Evolutionary conservation across 768 basidiomycete species (phyloP).

Genomic region (Ramaria sp.): DNA sequence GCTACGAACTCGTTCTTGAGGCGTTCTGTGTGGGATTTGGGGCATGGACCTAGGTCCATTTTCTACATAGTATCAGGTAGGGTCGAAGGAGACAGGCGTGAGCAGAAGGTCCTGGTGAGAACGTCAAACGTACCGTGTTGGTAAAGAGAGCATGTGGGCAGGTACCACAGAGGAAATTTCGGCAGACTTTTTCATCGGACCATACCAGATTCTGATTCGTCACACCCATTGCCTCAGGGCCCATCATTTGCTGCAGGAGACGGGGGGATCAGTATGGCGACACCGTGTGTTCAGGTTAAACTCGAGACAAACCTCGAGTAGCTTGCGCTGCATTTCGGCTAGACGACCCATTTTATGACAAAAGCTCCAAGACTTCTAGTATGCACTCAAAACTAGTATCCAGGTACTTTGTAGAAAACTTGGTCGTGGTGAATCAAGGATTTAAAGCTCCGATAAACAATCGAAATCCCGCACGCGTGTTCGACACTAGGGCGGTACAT

Average conservation of each 20-base stretch:
- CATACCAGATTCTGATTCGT: conserved; percentile 86
- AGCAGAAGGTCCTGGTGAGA: background rate
- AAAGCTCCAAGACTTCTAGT: background rate
- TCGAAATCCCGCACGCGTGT: no score
- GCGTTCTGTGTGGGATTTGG: conserved; percentile 91
- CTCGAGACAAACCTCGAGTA: conserved; percentile 41
- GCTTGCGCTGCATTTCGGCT: conserved; percentile 97
- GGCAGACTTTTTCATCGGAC: conserved; percentile 96
- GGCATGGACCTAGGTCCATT: conserved; percentile 99
- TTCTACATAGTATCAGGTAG: conserved; percentile 42
- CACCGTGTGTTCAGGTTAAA: conserved; percentile 6
- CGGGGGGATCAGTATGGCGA: background rate
- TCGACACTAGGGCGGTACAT: no score
- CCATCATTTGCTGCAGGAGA: conserved; percentile 91
- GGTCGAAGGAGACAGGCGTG: background rate
- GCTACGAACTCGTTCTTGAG: conserved; percentile 84
- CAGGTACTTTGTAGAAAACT: no score
- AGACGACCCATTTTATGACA: conserved; percentile 71
- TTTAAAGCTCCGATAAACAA: background rate
- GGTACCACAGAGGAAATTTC: conserved; percentile 96
- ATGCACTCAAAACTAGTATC: no score
- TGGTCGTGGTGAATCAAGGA: background rate
- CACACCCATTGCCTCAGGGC: conserved; percentile 98
- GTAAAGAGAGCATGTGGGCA: conserved; percentile 97
- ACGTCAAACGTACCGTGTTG: conserved; percentile 67